Percentiles rank a stretch among this genome's conserved stretches.
Evolutionary conservation across 2,329 filamentous ascomycete species (phyloP).

Genomic region (Pestalotiopsis sp.): DNA sequence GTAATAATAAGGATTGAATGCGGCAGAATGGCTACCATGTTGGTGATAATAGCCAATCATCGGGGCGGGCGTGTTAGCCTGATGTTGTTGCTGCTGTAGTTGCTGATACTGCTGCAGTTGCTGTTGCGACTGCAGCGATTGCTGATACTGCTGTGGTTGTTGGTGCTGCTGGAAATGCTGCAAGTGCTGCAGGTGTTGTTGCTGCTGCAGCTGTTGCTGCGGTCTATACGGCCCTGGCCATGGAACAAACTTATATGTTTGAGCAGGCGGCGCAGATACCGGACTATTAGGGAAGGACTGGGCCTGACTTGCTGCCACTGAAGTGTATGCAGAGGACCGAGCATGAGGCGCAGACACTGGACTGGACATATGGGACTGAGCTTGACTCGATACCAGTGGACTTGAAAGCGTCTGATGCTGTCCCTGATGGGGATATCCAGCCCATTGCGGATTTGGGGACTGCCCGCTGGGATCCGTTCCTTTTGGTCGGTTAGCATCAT

Average conservation of each 20-base stretch:
- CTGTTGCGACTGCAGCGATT: too few species aligned
- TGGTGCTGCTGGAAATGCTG: too few species aligned
- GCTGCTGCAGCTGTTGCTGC: too few species aligned
- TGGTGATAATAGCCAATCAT: not conserved
- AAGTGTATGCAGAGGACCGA: not conserved
- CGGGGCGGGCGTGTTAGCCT: not conserved
- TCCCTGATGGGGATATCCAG: not conserved
- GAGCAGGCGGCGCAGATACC: too few species aligned
- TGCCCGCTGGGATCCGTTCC: not conserved
- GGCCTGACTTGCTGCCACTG: not conserved
- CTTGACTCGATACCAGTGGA: not conserved
- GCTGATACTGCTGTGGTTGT: too few species aligned
- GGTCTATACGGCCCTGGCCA: too few species aligned
- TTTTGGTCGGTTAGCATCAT: not conserved
- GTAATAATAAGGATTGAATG: not conserved
- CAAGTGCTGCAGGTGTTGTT: too few species aligned
- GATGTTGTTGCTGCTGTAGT: not conserved
- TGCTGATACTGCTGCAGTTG: too few species aligned
- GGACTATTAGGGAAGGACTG: too few species aligned
- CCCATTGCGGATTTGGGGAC: not conserved
- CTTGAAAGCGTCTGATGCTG: not conserved
- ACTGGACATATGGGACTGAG: not conserved
- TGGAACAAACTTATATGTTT: too few species aligned
- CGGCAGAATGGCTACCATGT: not conserved
- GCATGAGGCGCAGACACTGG: not conserved